Evolutionary conservation across 257 asterid species (phyloP).

Genomic region (Solanum acaule): DNA sequence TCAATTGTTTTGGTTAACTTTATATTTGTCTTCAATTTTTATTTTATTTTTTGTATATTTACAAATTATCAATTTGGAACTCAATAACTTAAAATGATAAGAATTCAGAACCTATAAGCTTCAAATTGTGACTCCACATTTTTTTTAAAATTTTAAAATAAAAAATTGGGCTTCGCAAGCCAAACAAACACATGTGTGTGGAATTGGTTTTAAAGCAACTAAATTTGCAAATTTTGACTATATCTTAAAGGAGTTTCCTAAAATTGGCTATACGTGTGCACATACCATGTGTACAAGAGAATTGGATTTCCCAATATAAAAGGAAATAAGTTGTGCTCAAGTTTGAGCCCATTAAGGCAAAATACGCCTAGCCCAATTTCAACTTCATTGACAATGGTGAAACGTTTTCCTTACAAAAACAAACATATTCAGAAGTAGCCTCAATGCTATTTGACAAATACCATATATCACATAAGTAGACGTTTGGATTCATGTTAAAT

Average conservation of each 20-base stretch:
- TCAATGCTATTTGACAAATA: neutral
- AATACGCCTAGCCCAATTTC: neutral
- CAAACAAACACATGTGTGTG: neutral
- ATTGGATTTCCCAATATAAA: neutral
- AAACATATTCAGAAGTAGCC: neutral
- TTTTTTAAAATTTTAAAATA: too few species aligned
- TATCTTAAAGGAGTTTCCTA: neutral
- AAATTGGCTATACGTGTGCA: neutral
- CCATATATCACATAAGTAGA: too few species aligned
- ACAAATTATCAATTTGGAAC: too few species aligned
- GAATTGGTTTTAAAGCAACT: neutral
- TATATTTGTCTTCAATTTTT: neutral
- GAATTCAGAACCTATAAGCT: too few species aligned
- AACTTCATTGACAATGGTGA: neutral
- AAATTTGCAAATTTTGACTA: neutral
- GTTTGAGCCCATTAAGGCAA: neutral
- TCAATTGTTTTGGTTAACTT: too few species aligned
- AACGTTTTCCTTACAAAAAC: neutral
- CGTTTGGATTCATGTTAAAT: too few species aligned
- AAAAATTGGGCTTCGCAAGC: neutral
- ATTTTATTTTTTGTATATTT: too few species aligned
- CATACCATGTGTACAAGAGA: neutral
- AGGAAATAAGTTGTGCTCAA: neutral
- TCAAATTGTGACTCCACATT: too few species aligned
- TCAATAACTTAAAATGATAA: neutral